Percentiles rank a stretch among this genome's conserved stretches.
Evolutionary conservation across 2,329 filamentous ascomycete species (phyloP).

Genomic region (Fusarium sublunatum): DNA sequence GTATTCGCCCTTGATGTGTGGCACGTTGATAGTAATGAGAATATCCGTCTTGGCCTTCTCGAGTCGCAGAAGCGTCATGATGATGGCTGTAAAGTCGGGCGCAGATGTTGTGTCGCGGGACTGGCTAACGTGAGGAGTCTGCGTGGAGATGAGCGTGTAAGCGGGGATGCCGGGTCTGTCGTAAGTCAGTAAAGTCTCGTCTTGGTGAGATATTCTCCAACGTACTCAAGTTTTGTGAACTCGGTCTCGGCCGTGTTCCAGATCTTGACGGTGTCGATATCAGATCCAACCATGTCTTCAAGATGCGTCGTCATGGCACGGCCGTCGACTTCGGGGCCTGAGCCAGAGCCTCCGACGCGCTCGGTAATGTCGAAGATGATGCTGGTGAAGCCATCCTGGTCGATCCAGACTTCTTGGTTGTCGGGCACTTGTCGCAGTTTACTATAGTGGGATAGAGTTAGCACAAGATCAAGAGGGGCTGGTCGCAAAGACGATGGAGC

Average conservation of each 20-base stretch:
- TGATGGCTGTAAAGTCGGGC: conserved; percentile 77
- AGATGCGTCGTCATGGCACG: conserved; percentile 76
- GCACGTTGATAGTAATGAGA: conserved; percentile 87
- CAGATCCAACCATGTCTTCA: conserved; percentile 74
- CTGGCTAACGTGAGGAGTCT: conserved; percentile 58
- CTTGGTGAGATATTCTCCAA: not conserved
- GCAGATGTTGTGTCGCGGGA: conserved; percentile 52
- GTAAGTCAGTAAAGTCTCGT: conserved; percentile 21
- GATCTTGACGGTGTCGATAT: conserved; percentile 72
- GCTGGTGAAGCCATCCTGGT: conserved; percentile 82
- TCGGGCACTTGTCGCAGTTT: conserved; percentile 80
- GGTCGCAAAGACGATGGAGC: conserved; percentile 15
- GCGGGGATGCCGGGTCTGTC: conserved; percentile 62
- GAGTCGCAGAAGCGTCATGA: conserved; percentile 81
- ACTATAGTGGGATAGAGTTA: conserved; percentile 56
- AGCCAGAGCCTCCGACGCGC: conserved; percentile 71
- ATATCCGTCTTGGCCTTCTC: conserved; percentile 82
- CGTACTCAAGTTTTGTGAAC: conserved; percentile 67
- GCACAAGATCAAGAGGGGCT: conserved; percentile 3
- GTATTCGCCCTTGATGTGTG: conserved; percentile 81
- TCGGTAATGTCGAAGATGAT: conserved; percentile 93
- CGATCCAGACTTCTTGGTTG: conserved; percentile 93
- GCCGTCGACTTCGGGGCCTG: conserved; percentile 71
- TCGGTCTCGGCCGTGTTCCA: conserved; percentile 72
- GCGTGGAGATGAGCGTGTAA: conserved; percentile 76